Evolutionary conservation across 305 asterid species (phyloP).

Genomic region (Salvia sclarea): DNA sequence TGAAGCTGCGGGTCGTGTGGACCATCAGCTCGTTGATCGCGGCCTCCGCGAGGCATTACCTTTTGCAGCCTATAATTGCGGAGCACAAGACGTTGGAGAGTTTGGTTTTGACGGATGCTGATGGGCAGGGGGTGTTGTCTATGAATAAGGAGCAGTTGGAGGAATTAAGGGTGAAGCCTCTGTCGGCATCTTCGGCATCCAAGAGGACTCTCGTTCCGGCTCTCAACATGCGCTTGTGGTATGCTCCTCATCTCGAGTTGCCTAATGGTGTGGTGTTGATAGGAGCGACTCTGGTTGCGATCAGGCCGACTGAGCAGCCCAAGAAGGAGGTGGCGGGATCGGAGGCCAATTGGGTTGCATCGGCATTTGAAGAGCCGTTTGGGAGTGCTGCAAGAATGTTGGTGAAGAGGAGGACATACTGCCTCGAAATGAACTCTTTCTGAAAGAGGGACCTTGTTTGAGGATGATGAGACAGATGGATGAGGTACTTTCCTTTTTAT

Average conservation of each 20-base stretch:
- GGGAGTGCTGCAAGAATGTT: conserved; percentile 89
- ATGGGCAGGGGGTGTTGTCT: conserved; percentile 84
- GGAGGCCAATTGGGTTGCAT: conserved; percentile 67
- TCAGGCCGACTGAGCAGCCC: conserved; percentile 82
- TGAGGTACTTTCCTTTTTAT: conserved; percentile 44
- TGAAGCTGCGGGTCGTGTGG: conserved; percentile 94
- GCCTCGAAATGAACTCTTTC: conserved; percentile 98
- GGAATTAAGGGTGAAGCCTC: conserved; percentile 93
- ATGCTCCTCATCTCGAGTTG: conserved; percentile 78
- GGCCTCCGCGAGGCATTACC: conserved; percentile 94
- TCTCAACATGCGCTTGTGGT: conserved; percentile 84
- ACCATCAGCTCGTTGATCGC: conserved; percentile 94
- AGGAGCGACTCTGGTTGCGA: conserved; percentile 92
- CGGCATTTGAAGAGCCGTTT: conserved; percentile 86
- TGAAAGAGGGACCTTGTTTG: conserved; percentile 31
- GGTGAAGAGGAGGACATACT: conserved; percentile 87
- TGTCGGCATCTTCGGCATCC: conserved; percentile 82
- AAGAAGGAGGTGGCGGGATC: conserved; percentile 59
- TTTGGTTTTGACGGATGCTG: conserved; percentile 76
- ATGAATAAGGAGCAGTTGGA: conserved; percentile 90
- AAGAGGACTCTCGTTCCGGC: conserved; percentile 90
- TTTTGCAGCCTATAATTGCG: conserved; percentile 81
- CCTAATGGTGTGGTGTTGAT: conserved; percentile 76
- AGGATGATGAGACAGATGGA: conserved; percentile 23
- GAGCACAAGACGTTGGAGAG: conserved; percentile 80